Base-by-base conservation (phyloP, 169 alveolate species). In the Amoebophrya sp. region DNA sequence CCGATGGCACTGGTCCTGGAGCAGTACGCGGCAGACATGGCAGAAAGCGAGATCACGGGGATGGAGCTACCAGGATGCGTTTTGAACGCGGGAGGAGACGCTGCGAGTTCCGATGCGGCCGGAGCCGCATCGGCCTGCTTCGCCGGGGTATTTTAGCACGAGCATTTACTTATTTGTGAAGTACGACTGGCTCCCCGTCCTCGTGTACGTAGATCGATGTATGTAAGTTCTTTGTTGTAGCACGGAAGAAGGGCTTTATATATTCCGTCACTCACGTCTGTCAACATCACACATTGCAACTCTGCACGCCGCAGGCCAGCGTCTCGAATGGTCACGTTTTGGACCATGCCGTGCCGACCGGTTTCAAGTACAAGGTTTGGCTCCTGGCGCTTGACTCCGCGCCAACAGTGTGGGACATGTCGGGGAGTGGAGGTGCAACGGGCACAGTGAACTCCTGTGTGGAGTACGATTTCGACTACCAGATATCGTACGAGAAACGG, bases 331-430 rank as follows among this genome's bases (percentile, higher is more conserved):
- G 92, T 15, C 90, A 69, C 69, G 89, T 92, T 23, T 48, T 92
- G 34, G 93, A 92, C 89, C 93, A 92, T 39, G 93, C 93, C 34
- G 89, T 92, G 92, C 93, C 93, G 58, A 70, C 93, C 2, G 93
- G 93, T 0, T 87, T 87, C 89, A 87, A 23, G 38, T 87, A 87
- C 89, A 87, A 87, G 48, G 89, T 87, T 0, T 15, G 89, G 31
- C 50, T 39, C 1, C 38, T 18, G 7, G 38, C 29, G 23, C 16
- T 18, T 0, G 42, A 40, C 48, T 10, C 58, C 78, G 23, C 5
- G 34, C 7, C 78, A 10, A 58, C 0, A 10, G 78, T n/a, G 7
- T 58, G 78, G 78, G 48, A 42, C 48, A 45, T 45, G 67, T 45
- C 67, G n/a, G 67, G 67, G 67, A 10, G n/a, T 45, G 10, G 67